Evolutionary conservation across 2,329 filamentous ascomycete genomes (phyloP).

Genomic region (Sphaerostilbella broomeana): DNA sequence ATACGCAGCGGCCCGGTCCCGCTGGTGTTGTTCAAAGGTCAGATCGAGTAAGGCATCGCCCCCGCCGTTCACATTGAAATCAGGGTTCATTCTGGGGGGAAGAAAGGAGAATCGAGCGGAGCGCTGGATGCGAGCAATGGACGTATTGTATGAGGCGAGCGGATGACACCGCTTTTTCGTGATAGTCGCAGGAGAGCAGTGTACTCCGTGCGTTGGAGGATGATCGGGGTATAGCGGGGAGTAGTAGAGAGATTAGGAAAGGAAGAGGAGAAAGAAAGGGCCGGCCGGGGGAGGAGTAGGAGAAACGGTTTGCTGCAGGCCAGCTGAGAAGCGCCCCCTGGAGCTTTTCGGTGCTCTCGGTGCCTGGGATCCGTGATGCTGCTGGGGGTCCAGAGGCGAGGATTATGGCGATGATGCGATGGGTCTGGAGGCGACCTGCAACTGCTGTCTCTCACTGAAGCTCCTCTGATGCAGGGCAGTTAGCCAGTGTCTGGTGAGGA

Average conservation of each 20-base stretch:
- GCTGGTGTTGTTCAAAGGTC: constrained; percentile 52
- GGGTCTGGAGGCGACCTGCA: too few relatives aligned
- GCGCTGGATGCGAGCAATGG: constrained; percentile 24
- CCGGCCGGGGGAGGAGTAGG: constrained; percentile 9
- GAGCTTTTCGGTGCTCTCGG: too few relatives aligned
- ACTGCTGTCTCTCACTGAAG: not conserved
- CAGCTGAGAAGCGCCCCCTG: constrained; percentile 6
- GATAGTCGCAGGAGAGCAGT: constrained; percentile 21
- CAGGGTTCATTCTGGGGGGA: constrained; percentile 46
- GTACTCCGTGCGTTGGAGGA: constrained; percentile 9
- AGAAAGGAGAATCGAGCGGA: constrained; percentile 26
- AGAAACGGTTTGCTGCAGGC: constrained; percentile 14
- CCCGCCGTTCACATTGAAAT: constrained; percentile 50
- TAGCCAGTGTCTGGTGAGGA: not conserved
- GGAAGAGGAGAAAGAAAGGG: constrained; percentile 9
- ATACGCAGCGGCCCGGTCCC: constrained; percentile 43
- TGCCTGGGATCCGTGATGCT: too few relatives aligned
- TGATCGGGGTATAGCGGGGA: constrained; percentile 11
- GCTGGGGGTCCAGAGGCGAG: too few relatives aligned
- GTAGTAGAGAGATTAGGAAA: constrained; percentile 19
- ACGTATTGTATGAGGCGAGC: constrained; percentile 32
- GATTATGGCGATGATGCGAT: not conserved
- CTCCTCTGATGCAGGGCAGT: constrained; percentile 2
- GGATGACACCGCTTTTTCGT: constrained; percentile 41
- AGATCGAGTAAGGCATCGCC: constrained; percentile 57